phyloP scores from a whole-genome alignment of 306 rosid species.

The Crataegus laevigata region DNA sequence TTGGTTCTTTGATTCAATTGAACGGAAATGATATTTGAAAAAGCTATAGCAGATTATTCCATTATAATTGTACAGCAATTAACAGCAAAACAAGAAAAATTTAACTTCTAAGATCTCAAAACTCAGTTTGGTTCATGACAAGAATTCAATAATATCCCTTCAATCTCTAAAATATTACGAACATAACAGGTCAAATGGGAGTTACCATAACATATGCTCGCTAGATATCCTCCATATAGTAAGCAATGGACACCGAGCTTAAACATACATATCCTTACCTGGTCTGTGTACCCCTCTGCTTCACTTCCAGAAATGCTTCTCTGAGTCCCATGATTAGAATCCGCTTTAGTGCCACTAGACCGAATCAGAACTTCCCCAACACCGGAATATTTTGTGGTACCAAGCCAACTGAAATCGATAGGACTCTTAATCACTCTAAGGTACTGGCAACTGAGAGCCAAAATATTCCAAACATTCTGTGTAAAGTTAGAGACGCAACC shows the following conservation, averaged over 20 bases:
- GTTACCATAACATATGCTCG: slow-evolving; percentile 47
- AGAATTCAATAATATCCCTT: slow-evolving; percentile 6
- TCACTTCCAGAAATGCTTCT: background rate
- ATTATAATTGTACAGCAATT: background rate
- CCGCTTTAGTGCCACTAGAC: background rate
- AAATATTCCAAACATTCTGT: slow-evolving; percentile 40
- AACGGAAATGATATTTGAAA: too few species aligned
- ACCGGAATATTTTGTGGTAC: background rate
- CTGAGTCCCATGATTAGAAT: slow-evolving; percentile 10
- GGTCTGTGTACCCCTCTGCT: slow-evolving; percentile 8
- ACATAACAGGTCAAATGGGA: slow-evolving; percentile 28
- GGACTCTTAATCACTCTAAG: slow-evolving; percentile 39
- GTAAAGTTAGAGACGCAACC: slow-evolving; percentile 28
- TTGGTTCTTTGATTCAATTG: too few species aligned
- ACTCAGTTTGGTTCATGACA: background rate
- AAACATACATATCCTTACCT: slow-evolving; percentile 19
- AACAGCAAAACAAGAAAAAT: background rate
- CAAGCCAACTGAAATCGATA: slow-evolving; percentile 38
- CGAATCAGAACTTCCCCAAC: slow-evolving; percentile 1
- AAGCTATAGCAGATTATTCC: background rate
- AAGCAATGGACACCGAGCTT: slow-evolving; percentile 59
- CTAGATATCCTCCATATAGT: slow-evolving; percentile 54
- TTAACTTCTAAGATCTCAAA: background rate
- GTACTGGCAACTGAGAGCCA: slow-evolving; percentile 31
- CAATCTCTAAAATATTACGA: slow-evolving; percentile 27